Evolutionary conservation across 345 rosid species (phyloP).

Genomic region (Pugionium cornutum): DNA sequence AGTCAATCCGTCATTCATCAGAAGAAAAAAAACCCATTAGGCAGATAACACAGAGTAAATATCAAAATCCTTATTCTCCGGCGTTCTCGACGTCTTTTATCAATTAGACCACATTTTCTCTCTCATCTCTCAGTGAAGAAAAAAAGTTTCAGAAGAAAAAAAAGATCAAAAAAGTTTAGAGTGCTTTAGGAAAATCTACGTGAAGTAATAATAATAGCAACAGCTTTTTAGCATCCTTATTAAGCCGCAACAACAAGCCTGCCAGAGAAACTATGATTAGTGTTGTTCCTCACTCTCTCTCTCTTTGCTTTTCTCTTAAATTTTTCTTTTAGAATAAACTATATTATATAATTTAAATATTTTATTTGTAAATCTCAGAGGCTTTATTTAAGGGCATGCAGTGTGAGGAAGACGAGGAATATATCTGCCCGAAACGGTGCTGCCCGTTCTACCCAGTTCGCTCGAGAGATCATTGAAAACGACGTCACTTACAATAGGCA

Average conservation of each 20-base stretch:
- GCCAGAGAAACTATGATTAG: slow-evolving; percentile 43
- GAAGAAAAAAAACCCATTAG: not conserved
- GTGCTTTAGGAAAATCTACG: slow-evolving; percentile 30
- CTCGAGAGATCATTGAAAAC: slow-evolving; percentile 55
- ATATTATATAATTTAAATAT: not conserved
- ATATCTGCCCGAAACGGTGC: slow-evolving; percentile 53
- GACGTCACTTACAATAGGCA: too few relatives aligned
- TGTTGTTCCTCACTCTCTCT: slow-evolving; percentile 34
- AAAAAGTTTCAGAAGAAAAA: not conserved
- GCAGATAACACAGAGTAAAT: not conserved
- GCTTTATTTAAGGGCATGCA: slow-evolving; percentile 28
- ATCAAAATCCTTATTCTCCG: slow-evolving; percentile 31
- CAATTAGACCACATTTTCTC: slow-evolving; percentile 31
- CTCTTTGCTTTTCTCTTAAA: slow-evolving; percentile 4
- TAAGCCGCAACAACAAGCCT: slow-evolving; percentile 41
- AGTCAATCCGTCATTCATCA: not conserved
- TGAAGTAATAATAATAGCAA: slow-evolving; percentile 36
- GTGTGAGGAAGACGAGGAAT: slow-evolving; percentile 36
- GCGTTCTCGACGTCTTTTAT: slow-evolving; percentile 36
- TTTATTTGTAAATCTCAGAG: not conserved
- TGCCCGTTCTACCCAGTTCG: slow-evolving; percentile 46
- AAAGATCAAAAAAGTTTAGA: not conserved
- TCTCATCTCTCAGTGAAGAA: not conserved
- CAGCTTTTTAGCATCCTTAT: slow-evolving; percentile 8
- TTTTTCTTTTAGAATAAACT: not conserved